Evolutionary conservation across 148 eudicot species (phyloP).

Genomic region (Salicornia ramosissima): DNA sequence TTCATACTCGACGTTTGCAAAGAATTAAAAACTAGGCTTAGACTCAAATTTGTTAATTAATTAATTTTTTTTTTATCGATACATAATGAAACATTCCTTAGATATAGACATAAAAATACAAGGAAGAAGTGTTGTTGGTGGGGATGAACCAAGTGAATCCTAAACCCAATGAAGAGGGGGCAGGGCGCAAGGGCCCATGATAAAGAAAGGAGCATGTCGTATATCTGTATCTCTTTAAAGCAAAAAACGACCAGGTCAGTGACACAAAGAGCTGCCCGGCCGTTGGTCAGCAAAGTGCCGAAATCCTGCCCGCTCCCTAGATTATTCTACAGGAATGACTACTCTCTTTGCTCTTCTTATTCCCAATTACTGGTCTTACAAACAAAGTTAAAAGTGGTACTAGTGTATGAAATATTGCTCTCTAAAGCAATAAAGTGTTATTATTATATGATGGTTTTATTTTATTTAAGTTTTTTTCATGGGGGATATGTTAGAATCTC

Average conservation of each 20-base stretch:
- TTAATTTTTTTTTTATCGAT: too few species aligned
- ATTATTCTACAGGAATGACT: slow-evolving; percentile 14
- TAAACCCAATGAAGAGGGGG: too few species aligned
- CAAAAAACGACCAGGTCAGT: slow-evolving; percentile 27
- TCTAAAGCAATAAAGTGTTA: slow-evolving; percentile 5
- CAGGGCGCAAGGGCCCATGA: too few species aligned
- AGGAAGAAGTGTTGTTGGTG: too few species aligned
- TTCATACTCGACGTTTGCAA: too few species aligned
- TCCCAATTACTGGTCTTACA: slow-evolving; percentile 23
- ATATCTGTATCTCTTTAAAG: slow-evolving; percentile 20
- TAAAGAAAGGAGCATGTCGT: too few species aligned
- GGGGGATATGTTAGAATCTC: neutral
- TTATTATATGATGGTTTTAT: slow-evolving; percentile 1
- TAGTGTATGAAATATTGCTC: slow-evolving; percentile 3
- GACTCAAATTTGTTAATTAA: too few species aligned
- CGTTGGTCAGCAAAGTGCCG: slow-evolving; percentile 18
- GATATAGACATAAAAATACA: too few species aligned
- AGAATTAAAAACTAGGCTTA: too few species aligned
- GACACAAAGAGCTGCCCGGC: slow-evolving; percentile 18
- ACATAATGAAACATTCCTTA: too few species aligned
- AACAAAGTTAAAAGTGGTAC: neutral
- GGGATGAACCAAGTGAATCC: too few species aligned
- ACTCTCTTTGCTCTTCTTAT: neutral
- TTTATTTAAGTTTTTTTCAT: neutral
- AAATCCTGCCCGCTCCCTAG: neutral